These are phyloP conservation scores for Nemania sp. DNA, from an alignment of 2,329 filamentous ascomycete genomes.

Conservation along the genomic window DNA sequence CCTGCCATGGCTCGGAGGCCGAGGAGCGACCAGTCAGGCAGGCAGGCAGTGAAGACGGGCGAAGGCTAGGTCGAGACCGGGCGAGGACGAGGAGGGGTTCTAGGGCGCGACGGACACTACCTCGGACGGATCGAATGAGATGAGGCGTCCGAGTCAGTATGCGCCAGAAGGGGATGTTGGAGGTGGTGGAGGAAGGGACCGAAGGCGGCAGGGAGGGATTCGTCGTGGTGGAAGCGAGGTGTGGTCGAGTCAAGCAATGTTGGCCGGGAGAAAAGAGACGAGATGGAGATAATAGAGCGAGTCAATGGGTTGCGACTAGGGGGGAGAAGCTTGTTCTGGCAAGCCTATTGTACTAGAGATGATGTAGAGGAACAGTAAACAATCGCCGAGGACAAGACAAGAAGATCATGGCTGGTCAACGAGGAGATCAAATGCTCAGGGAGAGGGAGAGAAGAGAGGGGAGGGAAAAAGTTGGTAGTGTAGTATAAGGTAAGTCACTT, in stretches of 20 bases:
- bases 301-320: constrained; percentile 37
- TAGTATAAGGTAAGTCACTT: constrained; percentile 33
- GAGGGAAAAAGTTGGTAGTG: constrained; percentile 30
- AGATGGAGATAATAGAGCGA: constrained; percentile 33
- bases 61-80: constrained; percentile 26
- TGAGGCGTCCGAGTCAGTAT: constrained; percentile 17
- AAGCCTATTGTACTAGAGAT: constrained; percentile 39
- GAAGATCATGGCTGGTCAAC: constrained; percentile 37
- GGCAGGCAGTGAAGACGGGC: neutral
- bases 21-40: constrained; percentile 17
- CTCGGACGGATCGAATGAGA: constrained; percentile 9
- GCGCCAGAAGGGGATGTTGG: neutral
- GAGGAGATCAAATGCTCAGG: constrained; percentile 21
- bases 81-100: constrained; percentile 26
- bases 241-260: constrained; percentile 30
- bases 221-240: constrained; percentile 6
- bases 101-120: constrained; percentile 19
- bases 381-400: constrained; percentile 28
- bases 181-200: no score
- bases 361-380: constrained; percentile 37
- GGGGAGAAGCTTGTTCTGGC: constrained; percentile 19
- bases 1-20: constrained; percentile 46
- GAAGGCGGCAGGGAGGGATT: constrained; percentile 9
- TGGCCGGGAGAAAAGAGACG: neutral
- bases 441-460: constrained; percentile 18